These are phyloP conservation scores for Cyberlindnera xylosilytica DNA, from an alignment of 805 yeast species.

Conservation along the genomic window DNA sequence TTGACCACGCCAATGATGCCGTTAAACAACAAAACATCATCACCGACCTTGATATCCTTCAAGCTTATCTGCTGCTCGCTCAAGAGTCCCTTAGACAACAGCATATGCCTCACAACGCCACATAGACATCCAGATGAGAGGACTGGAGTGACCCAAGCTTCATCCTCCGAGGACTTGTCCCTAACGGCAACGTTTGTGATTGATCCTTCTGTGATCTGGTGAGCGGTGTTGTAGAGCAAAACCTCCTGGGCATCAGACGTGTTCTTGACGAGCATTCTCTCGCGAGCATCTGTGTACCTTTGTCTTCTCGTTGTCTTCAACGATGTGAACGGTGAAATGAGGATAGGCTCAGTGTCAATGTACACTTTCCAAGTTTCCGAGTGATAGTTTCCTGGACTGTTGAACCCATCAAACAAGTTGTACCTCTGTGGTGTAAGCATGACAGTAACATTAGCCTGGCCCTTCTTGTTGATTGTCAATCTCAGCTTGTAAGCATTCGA, in stretches of 20 bases:
- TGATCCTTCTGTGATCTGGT: conserved; percentile 74
- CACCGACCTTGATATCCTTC: conserved; percentile 57
- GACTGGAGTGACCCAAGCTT: conserved; percentile 79
- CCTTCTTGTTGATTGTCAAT: conserved; percentile 37
- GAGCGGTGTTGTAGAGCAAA: conserved; percentile 57
- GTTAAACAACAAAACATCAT: conserved; percentile 69
- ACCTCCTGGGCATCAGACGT: conserved; percentile 55
- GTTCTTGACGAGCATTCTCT: conserved; percentile 34
- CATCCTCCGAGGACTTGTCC: conserved; percentile 26
- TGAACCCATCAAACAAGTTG: conserved; percentile 30
- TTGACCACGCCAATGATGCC: conserved; percentile 78
- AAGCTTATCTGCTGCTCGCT: conserved; percentile 49
- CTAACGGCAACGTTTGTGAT: conserved; percentile 74
- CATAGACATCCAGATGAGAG: conserved; percentile 76
- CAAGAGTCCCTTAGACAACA: conserved; percentile 51
- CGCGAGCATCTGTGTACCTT: conserved; percentile 61
- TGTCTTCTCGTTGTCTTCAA: conserved; percentile 80
- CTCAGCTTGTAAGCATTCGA: conserved; percentile 45
- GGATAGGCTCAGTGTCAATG: conserved; percentile 50
- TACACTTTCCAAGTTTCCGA: conserved; percentile 54
- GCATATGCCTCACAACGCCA: conserved; percentile 72
- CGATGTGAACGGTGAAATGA: conserved; percentile 74
- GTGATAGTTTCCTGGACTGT: conserved; percentile 25
- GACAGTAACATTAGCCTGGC: conserved; percentile 36
- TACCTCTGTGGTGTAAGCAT: conserved; percentile 30